Base-by-base conservation (phyloP, 106 monocot species). In the Alisma plantagoaquatica region DNA sequence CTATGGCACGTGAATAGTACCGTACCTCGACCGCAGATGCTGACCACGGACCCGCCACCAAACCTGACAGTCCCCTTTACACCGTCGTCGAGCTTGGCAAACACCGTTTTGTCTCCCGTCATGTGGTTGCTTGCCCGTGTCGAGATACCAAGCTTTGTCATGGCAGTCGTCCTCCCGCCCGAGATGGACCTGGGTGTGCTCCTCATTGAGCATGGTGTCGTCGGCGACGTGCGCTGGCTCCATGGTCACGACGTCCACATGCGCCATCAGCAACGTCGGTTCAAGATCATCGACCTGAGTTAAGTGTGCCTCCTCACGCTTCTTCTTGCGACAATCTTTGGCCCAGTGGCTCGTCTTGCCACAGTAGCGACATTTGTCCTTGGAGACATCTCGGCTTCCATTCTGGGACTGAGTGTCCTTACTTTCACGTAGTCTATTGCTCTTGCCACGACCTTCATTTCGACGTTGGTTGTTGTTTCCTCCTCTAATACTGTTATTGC, bases 131-230 rank as follows among this genome's bases (percentile, higher is more conserved):
- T 15, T 21, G 54, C 58, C 23, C 41, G n/a, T n/a, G n/a, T n/a
- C n/a, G n/a, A n/a, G n/a, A n/a, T n/a, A n/a, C n/a, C n/a, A n/a
- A n/a, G n/a, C 27, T 15, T 23, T 17, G 43, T 14, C 23, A 19
- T 12, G 22, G 0, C 12, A 17, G 33, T 16, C n/a, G 24, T 25
- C 14, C 0, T 12, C 58, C 24, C 41, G 41, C 22, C 33, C 23
- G 35, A 44, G 58, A 21, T 23, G 22, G 20, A 43, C 41, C 42
- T 58, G 23, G 58, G 58, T 18, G 23, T 59, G 58, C 58, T 43
- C 41, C 41, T 59, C 44, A 41, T 59, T 44, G 43, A 28, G 58
- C 58, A n/a, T n/a, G n/a, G n/a, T n/a, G n/a, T n/a, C n/a, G n/a
- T n/a, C n/a, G n/a, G n/a, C n/a, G n/a, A n/a, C n/a, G n/a, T n/a